These are phyloP conservation scores for Mrakia hoshinonis DNA, from an alignment of 768 basidiomycete genomes.

Conservation along the genomic window DNA sequence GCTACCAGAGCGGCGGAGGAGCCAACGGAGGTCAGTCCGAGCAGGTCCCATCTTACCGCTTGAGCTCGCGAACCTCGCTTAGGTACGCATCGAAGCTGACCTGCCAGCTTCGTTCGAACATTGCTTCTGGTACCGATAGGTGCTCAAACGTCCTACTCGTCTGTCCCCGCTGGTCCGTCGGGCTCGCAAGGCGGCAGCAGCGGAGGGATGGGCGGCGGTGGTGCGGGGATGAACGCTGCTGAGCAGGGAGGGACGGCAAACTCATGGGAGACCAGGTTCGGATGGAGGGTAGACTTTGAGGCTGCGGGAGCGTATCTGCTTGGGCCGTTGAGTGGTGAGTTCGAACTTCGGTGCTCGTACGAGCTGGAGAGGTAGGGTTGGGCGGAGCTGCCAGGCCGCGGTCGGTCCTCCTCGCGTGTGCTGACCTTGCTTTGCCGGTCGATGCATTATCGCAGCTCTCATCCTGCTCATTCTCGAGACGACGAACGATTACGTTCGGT, in stretches of 20 bases:
- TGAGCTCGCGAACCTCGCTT: background rate
- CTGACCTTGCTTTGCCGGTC: background rate
- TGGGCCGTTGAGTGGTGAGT: slow-evolving; percentile 64
- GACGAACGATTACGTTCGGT: slow-evolving; percentile 65
- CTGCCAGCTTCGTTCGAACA: background rate
- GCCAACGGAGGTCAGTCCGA: background rate
- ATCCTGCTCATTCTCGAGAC: slow-evolving; percentile 63
- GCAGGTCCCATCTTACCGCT: background rate
- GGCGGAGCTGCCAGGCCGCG: background rate
- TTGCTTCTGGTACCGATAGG: background rate
- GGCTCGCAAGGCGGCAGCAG: no score
- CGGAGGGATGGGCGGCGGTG: background rate
- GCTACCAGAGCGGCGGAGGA: slow-evolving; percentile 13
- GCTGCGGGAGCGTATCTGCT: slow-evolving; percentile 59
- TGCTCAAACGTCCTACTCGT: slow-evolving; percentile 17
- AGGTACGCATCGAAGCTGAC: background rate
- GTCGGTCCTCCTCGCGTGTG: background rate
- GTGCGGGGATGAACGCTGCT: background rate
- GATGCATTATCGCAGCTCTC: slow-evolving; percentile 46
- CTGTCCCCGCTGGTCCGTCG: background rate
- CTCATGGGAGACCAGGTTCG: slow-evolving; percentile 63
- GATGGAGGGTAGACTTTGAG: slow-evolving; percentile 58
- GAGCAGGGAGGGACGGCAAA: slow-evolving; percentile 41
- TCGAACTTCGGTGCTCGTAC: background rate
- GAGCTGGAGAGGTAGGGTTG: background rate